A percentile compares a stretch with the other conserved stretches of the same genome.
Evolutionary conservation across 73 alveolate species (phyloP).

Genomic region (Paramecium sexaurelia): DNA sequence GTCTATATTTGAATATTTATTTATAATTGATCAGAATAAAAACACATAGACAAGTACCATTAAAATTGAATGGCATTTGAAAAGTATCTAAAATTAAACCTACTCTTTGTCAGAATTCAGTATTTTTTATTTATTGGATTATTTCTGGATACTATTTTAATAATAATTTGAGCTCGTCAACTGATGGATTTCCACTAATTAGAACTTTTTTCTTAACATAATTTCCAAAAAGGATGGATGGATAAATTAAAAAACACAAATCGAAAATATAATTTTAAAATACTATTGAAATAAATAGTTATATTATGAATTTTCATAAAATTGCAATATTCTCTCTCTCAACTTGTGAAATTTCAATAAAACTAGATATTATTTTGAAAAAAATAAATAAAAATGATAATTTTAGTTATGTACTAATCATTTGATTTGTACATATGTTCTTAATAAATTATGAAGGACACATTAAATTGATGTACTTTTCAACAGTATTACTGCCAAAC

Average conservation of each 20-base stretch:
- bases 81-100: slow-evolving; percentile 37
- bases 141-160: slow-evolving; percentile 21
- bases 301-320: too few relatives aligned
- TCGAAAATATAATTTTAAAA: too few relatives aligned
- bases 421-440: neutral
- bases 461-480: neutral
- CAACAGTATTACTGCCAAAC: slow-evolving; percentile 60
- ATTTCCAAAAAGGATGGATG: slow-evolving; percentile 50
- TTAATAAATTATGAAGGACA: slow-evolving; percentile 26
- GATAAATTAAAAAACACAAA: slow-evolving; percentile 41
- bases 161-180: neutral
- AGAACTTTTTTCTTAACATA: slow-evolving; percentile 48
- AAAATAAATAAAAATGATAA: too few relatives aligned
- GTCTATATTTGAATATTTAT: neutral
- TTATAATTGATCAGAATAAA: neutral
- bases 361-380: too few relatives aligned
- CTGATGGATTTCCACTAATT: slow-evolving; percentile 2
- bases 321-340: too few relatives aligned
- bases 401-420: neutral
- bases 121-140: neutral
- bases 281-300: too few relatives aligned
- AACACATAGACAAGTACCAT: slow-evolving; percentile 11
- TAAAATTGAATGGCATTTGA: neutral
- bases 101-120: slow-evolving; percentile 42
- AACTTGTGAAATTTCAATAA: too few relatives aligned